Base-by-base conservation (phyloP, 192 early-diverging fungal species). In the Lunasporangiospora selenospora region DNA sequence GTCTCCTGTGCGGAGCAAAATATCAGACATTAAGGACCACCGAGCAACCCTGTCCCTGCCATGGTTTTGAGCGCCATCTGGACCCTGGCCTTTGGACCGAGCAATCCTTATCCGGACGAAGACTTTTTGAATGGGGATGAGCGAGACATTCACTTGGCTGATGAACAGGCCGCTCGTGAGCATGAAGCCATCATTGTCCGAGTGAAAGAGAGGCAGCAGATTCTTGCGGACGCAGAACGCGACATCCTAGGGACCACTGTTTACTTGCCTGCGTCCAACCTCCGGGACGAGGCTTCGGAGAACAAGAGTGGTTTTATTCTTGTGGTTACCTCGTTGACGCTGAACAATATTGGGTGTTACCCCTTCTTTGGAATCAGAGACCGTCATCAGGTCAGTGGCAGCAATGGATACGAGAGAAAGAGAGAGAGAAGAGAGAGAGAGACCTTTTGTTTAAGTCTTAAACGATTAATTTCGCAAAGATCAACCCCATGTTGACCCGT, bases 61-160 rank as follows among this genome's bases (percentile, higher is more conserved):
- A 71, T 73, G 69, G 69, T 73, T 18, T 49, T 73, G 54, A 73
- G 69, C 30, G 69, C 60, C 41, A 58, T 73, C 49, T 73, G 69
- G 69, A 73, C 53, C 3, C 55, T 73, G 24, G 69, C 69, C 49
- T 73, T 73, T 63, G 69, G 69, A 31, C 31, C 45, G 29, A 46
- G 63, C 32, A 73, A 58, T 30, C 33, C 53, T 18, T 23, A 53
- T 3, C 69, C 69, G 1, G 69, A 73, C 8, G n/a, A n/a, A n/a
- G n/a, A n/a, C n/a, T n/a, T n/a, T n/a, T n/a, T n/a, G n/a, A n/a
- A n/a, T n/a, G n/a, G n/a, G n/a, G n/a, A n/a, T n/a, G n/a, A n/a
- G n/a, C n/a, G n/a, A n/a, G n/a, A 10, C 45, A 47, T 26, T 26
- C 15, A 47, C 24, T 21, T 15, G 23, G 24, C 23, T 26, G 13